These are phyloP conservation scores for Phytophthora vignae DNA, from an alignment of 352 stramenopile species.

Conservation along the genomic window DNA sequence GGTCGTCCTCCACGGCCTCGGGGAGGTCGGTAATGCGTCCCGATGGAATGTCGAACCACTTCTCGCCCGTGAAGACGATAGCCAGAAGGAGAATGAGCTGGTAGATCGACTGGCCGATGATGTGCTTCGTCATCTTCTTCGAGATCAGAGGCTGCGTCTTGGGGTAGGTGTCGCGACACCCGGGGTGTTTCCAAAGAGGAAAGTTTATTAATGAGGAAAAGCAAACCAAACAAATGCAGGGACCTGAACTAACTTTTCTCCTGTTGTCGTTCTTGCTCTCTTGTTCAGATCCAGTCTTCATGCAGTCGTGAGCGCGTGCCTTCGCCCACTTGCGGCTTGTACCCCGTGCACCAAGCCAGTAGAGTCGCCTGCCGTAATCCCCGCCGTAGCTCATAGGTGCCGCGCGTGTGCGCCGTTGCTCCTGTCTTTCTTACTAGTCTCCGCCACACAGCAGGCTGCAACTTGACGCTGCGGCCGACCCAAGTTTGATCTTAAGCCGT, in stretches of 20 bases:
- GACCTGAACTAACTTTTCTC: neutral
- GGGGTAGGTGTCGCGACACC: neutral
- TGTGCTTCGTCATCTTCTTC: constrained; percentile 95
- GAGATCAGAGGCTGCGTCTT: constrained; percentile 92
- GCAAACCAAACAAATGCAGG: neutral
- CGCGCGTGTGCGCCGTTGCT: too few relatives aligned
- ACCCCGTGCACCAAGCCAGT: neutral
- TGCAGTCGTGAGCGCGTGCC: neutral
- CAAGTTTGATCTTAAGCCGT: neutral
- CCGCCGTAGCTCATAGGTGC: too few relatives aligned
- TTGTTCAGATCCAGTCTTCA: neutral
- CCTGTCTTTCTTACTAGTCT: neutral
- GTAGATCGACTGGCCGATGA: constrained; percentile 92
- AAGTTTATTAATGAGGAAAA: neutral
- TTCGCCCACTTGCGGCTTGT: neutral
- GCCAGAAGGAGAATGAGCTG: constrained; percentile 90
- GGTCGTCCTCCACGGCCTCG: constrained; percentile 61
- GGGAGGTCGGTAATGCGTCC: constrained; percentile 46
- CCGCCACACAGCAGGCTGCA: neutral
- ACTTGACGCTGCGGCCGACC: neutral
- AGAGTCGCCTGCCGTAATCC: neutral
- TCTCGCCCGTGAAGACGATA: constrained; percentile 79
- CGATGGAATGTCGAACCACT: constrained; percentile 59
- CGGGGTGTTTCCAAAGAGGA: neutral
- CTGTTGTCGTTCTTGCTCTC: neutral